Base-by-base conservation (phyloP, 2,329 filamentous ascomycete genomes). In the Nemania serpens region DNA sequence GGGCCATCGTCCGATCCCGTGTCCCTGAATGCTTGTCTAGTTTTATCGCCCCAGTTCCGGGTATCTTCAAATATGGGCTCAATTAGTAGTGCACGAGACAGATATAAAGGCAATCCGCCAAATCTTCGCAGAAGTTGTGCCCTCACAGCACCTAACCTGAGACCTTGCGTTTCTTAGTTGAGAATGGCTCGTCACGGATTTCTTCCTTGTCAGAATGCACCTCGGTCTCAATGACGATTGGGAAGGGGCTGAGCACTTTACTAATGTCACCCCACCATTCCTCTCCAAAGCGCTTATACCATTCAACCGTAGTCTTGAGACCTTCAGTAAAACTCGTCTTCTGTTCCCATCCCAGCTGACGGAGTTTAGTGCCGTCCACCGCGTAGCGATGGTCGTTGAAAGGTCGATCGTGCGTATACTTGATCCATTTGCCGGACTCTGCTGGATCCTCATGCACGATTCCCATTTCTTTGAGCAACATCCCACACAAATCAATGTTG, bases 311-410 rank as follows among this genome's bases (percentile, higher is more conserved):
- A 49, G 77, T 79, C 59, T 76, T 78, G 57, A 92, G 76, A 7
- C 89, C 89, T 2, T 88, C 81, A 15, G 82, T 81, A 62, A 92
- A 88, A 53, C 75, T 78, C 2, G 84, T 89, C 74, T 85, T 86
- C 72, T 89, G 89, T 56, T 83, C 79, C 89, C 89, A 91, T 20
- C 89, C 89, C 5, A 92, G 79, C 63, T 81, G 76, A 41, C 83
- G 78, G 66, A 91, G 80, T 75, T 91, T 91, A 55, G 82, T 84
- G 36, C 85, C 88, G 71, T 91, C 87, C 2, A 91, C 86, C 11
- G 88, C 88, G 70, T 91, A 92, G 39, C 88, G 81, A 70, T 86
- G 83, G 74, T 92, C 89, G 74, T 91, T 91, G 77, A 90, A 94
- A 0, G 90, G 91, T 18, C 91, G 83, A 75, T 95, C 91, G 65